Evolutionary conservation across 257 asterid species (phyloP).

Genomic region (Lithospermum erythrorhizon): DNA sequence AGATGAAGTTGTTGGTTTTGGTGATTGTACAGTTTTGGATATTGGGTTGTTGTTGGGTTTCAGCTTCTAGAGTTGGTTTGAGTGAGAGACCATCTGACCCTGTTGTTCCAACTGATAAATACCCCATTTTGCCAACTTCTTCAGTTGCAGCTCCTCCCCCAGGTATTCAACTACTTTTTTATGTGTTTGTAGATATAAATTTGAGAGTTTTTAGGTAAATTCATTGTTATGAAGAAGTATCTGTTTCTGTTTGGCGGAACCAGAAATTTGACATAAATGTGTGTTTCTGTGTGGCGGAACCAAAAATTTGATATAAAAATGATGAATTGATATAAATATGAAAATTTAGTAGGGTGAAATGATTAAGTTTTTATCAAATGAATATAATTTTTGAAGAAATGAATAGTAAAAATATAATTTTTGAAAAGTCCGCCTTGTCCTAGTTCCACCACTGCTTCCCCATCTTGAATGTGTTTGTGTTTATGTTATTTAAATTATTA

Average conservation of each 20-base stretch:
- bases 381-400: no score
- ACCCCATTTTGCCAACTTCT: conserved; percentile 55
- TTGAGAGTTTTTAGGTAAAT: neutral
- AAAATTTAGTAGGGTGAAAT: no score
- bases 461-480: neutral
- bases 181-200: neutral
- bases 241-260: no score
- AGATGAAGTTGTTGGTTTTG: conserved; percentile 40
- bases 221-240: neutral
- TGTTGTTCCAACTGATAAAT: conserved; percentile 70
- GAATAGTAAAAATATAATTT: no score
- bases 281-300: no score
- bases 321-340: no score
- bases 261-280: no score
- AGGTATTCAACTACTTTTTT: conserved; percentile 25
- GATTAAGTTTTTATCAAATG: no score
- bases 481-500: no score
- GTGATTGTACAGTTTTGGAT: conserved; percentile 38
- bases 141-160: conserved; percentile 54
- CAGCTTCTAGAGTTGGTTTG: conserved; percentile 49
- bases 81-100: conserved; percentile 50
- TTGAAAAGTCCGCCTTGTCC: no score
- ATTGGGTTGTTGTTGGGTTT: conserved; percentile 28
- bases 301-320: no score
- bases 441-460: neutral